phyloP scores from a whole-genome alignment of 2,329 filamentous ascomycete genomes.

The Penicillium brasilianum region DNA sequence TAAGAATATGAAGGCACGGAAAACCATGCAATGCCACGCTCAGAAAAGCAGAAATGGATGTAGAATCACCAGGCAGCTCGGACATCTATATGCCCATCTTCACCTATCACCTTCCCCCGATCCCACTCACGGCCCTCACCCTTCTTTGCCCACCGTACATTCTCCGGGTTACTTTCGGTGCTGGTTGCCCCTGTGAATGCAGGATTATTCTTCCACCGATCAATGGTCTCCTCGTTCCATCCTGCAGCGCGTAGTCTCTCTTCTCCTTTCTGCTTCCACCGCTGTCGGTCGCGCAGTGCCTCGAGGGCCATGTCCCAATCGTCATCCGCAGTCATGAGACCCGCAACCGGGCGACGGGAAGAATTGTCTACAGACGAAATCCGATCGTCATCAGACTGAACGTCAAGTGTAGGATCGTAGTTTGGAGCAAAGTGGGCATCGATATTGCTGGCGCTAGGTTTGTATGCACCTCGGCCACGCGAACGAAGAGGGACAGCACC shows the following conservation, averaged over 20 bases:
- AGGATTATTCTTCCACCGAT: slow-evolving; percentile 69
- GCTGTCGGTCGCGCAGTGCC: slow-evolving; percentile 76
- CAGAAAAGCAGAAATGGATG: neutral
- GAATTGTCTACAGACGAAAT: slow-evolving; percentile 62
- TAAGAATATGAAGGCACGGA: neutral
- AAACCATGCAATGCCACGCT: slow-evolving; percentile 14
- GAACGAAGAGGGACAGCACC: slow-evolving; percentile 51
- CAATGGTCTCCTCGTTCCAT: slow-evolving; percentile 75
- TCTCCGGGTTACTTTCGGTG: slow-evolving; percentile 65
- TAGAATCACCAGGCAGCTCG: slow-evolving; percentile 54
- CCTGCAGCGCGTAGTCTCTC: slow-evolving; percentile 77
- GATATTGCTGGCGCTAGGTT: slow-evolving; percentile 67
- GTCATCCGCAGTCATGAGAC: slow-evolving; percentile 58
- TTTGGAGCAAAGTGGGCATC: slow-evolving; percentile 77
- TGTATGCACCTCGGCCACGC: slow-evolving; percentile 73
- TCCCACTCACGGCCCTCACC: slow-evolving; percentile 64
- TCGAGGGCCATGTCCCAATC: slow-evolving; percentile 84
- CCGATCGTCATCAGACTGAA: slow-evolving; percentile 53
- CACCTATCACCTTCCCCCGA: slow-evolving; percentile 64
- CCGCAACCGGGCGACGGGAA: slow-evolving; percentile 46
- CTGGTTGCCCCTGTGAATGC: slow-evolving; percentile 55
- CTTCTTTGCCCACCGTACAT: slow-evolving; percentile 73
- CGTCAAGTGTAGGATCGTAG: slow-evolving; percentile 60
- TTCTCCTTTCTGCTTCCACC: slow-evolving; percentile 75
- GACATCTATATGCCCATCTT: slow-evolving; percentile 59